Evolutionary conservation across 768 basidiomycete genomes (phyloP).

Genomic region (Pisolithus marmoratus): DNA sequence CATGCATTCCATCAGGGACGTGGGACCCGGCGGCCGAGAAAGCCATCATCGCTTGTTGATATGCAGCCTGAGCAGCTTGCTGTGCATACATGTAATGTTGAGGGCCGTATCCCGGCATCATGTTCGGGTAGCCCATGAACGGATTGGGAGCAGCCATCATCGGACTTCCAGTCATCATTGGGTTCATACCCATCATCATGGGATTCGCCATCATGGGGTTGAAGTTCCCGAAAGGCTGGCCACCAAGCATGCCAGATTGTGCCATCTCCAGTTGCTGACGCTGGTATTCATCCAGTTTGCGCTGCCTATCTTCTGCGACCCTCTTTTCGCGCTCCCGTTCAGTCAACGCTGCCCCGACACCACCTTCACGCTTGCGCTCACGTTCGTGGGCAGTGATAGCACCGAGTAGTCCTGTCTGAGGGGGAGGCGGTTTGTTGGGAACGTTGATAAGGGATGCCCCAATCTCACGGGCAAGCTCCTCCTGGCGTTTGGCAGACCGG

Average conservation of each 20-base stretch:
- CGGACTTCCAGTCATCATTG: constrained; percentile 50
- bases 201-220: constrained; percentile 75
- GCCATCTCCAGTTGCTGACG: constrained; percentile 87
- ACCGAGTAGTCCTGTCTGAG: constrained; percentile 91
- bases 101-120: constrained; percentile 41
- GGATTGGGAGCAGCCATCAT: constrained; percentile 45
- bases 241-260: constrained; percentile 72
- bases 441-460: constrained; percentile 93
- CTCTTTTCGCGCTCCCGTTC: constrained; percentile 93
- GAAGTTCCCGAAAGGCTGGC: constrained; percentile 36
- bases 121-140: constrained; percentile 35
- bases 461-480: constrained; percentile 86
- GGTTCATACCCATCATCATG: constrained; percentile 55
- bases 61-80: constrained; percentile 75
- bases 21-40: constrained; percentile 74
- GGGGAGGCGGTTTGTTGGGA: constrained; percentile 90
- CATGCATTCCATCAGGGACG: constrained; percentile 48
- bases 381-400: constrained; percentile 95
- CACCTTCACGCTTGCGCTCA: constrained; percentile 91
- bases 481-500: constrained; percentile 91
- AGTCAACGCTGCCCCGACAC: constrained; percentile 89
- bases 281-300: constrained; percentile 88
- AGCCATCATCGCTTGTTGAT: constrained; percentile 85
- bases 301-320: constrained; percentile 85
- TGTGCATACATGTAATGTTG: constrained; percentile 85